Evolutionary conservation across 768 basidiomycete species (phyloP), one percentile per base, ranked within the genome.

Genomic region (Pleurotus pulmonarius): DNA sequence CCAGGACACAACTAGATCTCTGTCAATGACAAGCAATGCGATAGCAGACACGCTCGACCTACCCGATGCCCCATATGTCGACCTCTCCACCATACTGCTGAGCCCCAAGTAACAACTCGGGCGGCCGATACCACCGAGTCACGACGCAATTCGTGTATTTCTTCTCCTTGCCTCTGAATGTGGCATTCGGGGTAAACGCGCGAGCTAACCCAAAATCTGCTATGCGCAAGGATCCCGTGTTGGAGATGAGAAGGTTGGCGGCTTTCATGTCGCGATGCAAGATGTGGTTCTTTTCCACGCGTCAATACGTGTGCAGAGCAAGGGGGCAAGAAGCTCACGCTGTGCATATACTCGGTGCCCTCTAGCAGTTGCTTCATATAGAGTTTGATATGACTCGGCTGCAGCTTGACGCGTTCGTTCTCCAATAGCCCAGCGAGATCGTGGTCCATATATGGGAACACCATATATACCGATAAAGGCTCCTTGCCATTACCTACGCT

Each of bases 361-460:
- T 95, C 90, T n/a, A 98, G 77, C 24, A 98, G 80, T 68, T 99
- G 97, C 70, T 87, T 88, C 86, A 96, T 92, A 70, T 98, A 96
- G 25, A 96, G 75, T 73, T 98, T 99, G 72, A 98, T 94, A 59
- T 94, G 86, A 62, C 88, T 88, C 6, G 87, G 85, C 49, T 83
- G 82, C 3, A 96, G 75, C 62, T 88, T 87, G 57, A 94, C 94
- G 24, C 89, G 82, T 58, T 91, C 88, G 66, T 98, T 98, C 70
- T 95, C 92, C 58, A 99, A 74, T 39, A 98, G 70, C 2, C 97
- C 97, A 2, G 96, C 94, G 9, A 99, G 83, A 71, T 99, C 97
- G 65, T 99, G 96, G 65, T 98, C 97, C 97, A 98, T 98, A 73
- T 98, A 99, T 0, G 97, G 97, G 65, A 98, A 99, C 41, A 98